Base-by-base conservation (phyloP, 2,329 filamentous ascomycete genomes). In the Massarina eburnea region DNA sequence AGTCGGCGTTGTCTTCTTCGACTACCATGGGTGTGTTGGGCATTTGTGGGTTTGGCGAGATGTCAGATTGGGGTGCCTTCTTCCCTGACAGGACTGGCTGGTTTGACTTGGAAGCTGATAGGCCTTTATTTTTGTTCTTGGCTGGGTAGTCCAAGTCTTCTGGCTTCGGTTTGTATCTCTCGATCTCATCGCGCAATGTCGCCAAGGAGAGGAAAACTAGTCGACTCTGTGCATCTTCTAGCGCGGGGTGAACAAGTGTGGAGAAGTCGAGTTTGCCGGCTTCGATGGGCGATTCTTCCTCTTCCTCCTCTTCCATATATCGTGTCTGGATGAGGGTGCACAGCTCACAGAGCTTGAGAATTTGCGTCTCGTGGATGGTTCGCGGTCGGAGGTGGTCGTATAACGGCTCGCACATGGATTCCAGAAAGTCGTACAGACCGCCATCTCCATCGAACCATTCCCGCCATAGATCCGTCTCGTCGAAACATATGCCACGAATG, bases 171-270 rank as follows among this genome's bases (percentile, higher is more conserved):
- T 80, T 82, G 68, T 82, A 87, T 42, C 77, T 75, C 64, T 87
- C 83, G 45, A 87, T 86, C 50, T 84, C 81, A 52, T 85, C 81
- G 38, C 81, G 76, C n/a, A 87, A 71, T 24, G 83, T 77, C 20
- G 80, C 77, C 51, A 85, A 75, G 2, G 83, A 79, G 12, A 85
- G 74, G 68, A 86, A 87, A 4, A 86, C 83, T 2, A 87, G 75
- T 41, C 84, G 75, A 6, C 81, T 84, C 59, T 87, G 84, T 1
- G 83, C 81, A 63, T 87, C 84, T 68, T 86, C 78, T n/a, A 87
- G 66, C 4, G 80, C 83, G 17, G 83, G 81, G 44, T 84, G 81
- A 8, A 86, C 81, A 32, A 87, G 64, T 33, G 72, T 59, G 2
- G 80, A 78, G 57, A 87, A 87, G 60, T 86, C 81, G 15, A 87